A percentile compares a stretch with the other conserved stretches of the same genome.
Conservation (phyloP, 2,329 filamentous ascomycete species). For the Huntiella omanensis region DNA sequence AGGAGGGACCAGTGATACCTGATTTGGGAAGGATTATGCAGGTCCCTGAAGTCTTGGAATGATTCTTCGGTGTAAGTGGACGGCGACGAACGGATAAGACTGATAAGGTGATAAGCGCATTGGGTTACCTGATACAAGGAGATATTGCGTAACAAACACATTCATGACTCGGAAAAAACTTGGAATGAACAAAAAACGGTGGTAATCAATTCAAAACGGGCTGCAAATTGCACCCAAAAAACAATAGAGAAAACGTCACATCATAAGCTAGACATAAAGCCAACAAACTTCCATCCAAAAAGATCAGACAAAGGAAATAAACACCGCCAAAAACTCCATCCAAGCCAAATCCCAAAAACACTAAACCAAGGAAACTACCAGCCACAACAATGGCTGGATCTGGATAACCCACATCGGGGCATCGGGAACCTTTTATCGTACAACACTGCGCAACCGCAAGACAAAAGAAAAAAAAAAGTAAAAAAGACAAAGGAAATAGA, state of each 20-base stretch:
- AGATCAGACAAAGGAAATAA: constrained; percentile 2
- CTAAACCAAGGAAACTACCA: constrained; percentile 1
- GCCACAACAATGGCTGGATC: not conserved
- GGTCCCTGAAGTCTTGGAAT: too few relatives aligned
- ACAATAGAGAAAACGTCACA: not conserved
- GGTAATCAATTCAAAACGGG: not conserved
- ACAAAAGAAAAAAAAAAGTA: not conserved
- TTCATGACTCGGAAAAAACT: too few relatives aligned
- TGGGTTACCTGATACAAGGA: too few relatives aligned
- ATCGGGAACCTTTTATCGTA: not conserved
- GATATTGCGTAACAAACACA: too few relatives aligned
- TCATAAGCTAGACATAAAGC: not conserved
- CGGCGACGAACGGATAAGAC: too few relatives aligned
- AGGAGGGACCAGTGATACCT: too few relatives aligned
- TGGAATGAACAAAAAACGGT: too few relatives aligned
- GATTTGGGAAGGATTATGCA: too few relatives aligned
- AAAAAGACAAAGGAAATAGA: not conserved
- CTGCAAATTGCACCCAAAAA: not conserved
- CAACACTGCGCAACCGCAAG: not conserved
- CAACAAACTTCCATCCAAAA: not conserved
- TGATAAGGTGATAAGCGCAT: too few relatives aligned
- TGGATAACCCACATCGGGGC: not conserved
- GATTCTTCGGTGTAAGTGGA: too few relatives aligned
- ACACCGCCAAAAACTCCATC: not conserved
- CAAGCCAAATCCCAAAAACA: not conserved